phyloP scores from a whole-genome alignment of 768 basidiomycete species.

The Calocybe indica region DNA sequence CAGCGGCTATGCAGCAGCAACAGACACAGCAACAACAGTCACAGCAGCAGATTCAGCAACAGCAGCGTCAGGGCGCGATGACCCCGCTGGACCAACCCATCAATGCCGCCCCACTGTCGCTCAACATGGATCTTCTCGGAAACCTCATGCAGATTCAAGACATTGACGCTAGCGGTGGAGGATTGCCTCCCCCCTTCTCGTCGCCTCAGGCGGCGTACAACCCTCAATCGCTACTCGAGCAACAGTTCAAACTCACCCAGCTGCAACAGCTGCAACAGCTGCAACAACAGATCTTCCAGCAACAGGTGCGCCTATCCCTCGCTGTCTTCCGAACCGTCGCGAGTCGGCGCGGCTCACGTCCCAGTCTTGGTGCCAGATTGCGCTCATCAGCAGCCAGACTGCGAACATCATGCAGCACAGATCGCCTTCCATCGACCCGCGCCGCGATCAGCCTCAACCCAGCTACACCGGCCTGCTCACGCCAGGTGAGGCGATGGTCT shows the following conservation, averaged over 20 bases:
- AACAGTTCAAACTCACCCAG: constrained; percentile 74
- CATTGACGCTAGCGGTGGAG: constrained; percentile 24
- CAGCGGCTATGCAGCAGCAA: constrained; percentile 11
- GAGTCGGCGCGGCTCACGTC: constrained; percentile 1
- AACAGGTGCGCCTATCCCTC: constrained; percentile 54
- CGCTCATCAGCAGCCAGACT: constrained; percentile 54
- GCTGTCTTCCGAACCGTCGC: neutral
- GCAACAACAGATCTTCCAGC: constrained; percentile 84
- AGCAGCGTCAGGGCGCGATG: constrained; percentile 7
- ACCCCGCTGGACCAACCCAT: constrained; percentile 6
- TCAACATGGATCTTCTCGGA: constrained; percentile 43
- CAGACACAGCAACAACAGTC: neutral
- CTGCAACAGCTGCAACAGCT: constrained; percentile 66
- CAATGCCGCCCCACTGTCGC: constrained; percentile 6
- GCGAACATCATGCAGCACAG: constrained; percentile 26
- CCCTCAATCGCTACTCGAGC: constrained; percentile 56
- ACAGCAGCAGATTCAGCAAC: neutral
- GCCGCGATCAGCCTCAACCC: constrained; percentile 19
- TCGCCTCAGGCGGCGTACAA: constrained; percentile 10
- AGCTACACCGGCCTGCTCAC: constrained; percentile 55
- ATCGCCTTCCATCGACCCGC: constrained; percentile 22
- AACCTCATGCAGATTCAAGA: constrained; percentile 48
- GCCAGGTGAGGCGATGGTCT: constrained; percentile 40
- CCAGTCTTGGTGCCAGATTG: constrained; percentile 40
- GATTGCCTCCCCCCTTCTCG: constrained; percentile 14